phyloP scores from a whole-genome alignment of 1,284 basidiomycete genomes.

The Sanguinoderma infundibulare region DNA sequence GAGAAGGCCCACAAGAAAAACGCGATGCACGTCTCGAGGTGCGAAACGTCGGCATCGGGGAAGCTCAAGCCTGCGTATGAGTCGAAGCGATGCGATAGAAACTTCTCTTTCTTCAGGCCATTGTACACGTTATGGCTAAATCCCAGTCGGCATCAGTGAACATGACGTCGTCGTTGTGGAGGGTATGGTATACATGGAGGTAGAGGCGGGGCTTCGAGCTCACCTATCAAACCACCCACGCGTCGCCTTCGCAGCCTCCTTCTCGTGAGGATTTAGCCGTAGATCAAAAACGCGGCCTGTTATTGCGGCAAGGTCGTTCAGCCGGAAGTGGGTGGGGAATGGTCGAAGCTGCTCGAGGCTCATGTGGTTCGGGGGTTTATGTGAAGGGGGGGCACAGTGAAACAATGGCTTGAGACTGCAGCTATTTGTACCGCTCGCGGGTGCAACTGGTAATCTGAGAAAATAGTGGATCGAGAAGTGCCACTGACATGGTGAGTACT shows the following conservation, averaged over 20 bases:
- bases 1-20: slow-evolving; percentile 55
- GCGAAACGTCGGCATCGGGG: slow-evolving; percentile 47
- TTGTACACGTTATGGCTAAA: slow-evolving; percentile 26
- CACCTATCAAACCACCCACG: slow-evolving; percentile 27
- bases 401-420: no score
- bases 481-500: no score
- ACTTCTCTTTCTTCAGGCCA: slow-evolving; percentile 24
- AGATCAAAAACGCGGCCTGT: slow-evolving; percentile 26
- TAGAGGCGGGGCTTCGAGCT: not conserved
- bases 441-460: no score
- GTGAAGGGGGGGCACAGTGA: no score
- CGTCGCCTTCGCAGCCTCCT: slow-evolving; percentile 17
- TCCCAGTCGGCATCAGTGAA: not conserved
- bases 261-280: slow-evolving; percentile 26
- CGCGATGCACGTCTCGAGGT: slow-evolving; percentile 46
- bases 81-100: slow-evolving; percentile 39
- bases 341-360: slow-evolving; percentile 25
- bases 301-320: slow-evolving; percentile 25
- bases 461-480: no score
- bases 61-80: slow-evolving; percentile 48
- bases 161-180: no score
- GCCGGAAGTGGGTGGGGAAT: slow-evolving; percentile 27
- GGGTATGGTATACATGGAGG: no score
- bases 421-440: no score
- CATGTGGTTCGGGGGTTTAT: no score